Conservation (phyloP, 352 stramenopile genomes). For the Plasmopara viticola region DNA sequence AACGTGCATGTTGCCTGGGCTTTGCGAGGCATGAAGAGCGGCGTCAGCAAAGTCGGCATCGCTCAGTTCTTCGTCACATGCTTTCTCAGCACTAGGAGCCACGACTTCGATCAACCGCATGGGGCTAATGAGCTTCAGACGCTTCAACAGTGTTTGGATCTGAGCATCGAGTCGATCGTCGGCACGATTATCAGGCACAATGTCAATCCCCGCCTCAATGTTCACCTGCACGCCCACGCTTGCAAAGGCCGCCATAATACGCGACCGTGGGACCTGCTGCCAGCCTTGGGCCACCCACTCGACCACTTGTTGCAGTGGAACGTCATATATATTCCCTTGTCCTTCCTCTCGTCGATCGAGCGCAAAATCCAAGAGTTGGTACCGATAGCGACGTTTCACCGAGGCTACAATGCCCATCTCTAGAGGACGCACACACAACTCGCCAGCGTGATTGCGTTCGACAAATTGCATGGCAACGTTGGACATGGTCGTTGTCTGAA, state of each 20-base stretch:
- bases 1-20: slow-evolving; percentile 28
- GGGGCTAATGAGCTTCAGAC: slow-evolving; percentile 38
- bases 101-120: slow-evolving; percentile 54
- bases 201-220: slow-evolving; percentile 10
- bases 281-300: slow-evolving; percentile 51
- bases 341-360: slow-evolving; percentile 39
- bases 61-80: slow-evolving; percentile 48
- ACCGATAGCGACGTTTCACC: slow-evolving; percentile 57
- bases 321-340: slow-evolving; percentile 32
- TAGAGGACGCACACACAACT: slow-evolving; percentile 36
- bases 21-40: slow-evolving; percentile 37
- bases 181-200: slow-evolving; percentile 24
- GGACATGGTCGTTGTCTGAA: slow-evolving; percentile 52
- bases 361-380: slow-evolving; percentile 37
- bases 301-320: slow-evolving; percentile 44
- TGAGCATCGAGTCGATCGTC: slow-evolving; percentile 54
- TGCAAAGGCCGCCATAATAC: slow-evolving; percentile 46
- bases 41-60: slow-evolving; percentile 68
- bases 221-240: slow-evolving; percentile 28
- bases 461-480: slow-evolving; percentile 60
- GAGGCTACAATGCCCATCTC: slow-evolving; percentile 36
- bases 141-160: slow-evolving; percentile 44
- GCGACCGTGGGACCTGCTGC: slow-evolving; percentile 42
- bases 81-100: slow-evolving; percentile 32
- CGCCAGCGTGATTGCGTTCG: slow-evolving; percentile 26